Evolutionary conservation across 306 rosid species (phyloP).

Genomic region (Quercus wislizeni): DNA sequence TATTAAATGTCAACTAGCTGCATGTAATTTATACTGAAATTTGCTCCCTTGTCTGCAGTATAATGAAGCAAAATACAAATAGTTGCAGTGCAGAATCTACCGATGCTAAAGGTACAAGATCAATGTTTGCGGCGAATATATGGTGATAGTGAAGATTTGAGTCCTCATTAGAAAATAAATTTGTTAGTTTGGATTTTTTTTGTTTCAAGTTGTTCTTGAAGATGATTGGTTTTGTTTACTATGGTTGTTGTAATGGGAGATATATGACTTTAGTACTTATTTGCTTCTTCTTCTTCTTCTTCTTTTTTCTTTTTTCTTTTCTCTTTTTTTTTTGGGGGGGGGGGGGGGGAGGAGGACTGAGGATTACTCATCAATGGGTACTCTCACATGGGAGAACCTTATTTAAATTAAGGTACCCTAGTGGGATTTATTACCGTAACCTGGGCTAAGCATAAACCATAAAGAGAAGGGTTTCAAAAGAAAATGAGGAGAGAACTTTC

Average conservation of each 20-base stretch:
- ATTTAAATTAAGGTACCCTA: neutral
- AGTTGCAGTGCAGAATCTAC: neutral
- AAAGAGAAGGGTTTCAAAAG: no score
- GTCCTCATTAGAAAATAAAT: no score
- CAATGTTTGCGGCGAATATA: no score
- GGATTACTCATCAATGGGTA: neutral
- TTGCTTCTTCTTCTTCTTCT: neutral
- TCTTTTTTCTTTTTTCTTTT: neutral
- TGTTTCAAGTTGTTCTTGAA: neutral
- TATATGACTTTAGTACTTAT: neutral
- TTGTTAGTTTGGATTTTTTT: neutral
- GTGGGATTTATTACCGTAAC: neutral
- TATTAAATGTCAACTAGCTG: neutral
- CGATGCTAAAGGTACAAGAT: neutral
- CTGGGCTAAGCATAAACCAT: neutral
- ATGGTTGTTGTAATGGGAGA: neutral
- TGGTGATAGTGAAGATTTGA: no score
- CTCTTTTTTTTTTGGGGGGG: no score
- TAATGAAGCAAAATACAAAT: neutral
- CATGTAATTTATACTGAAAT: neutral
- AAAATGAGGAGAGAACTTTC: no score
- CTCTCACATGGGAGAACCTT: neutral
- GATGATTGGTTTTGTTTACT: neutral
- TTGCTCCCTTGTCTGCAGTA: neutral
- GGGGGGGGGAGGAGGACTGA: fast-evolving